Conservation (phyloP, 2,329 filamentous ascomycete species). For the Microdochium paspali region DNA sequence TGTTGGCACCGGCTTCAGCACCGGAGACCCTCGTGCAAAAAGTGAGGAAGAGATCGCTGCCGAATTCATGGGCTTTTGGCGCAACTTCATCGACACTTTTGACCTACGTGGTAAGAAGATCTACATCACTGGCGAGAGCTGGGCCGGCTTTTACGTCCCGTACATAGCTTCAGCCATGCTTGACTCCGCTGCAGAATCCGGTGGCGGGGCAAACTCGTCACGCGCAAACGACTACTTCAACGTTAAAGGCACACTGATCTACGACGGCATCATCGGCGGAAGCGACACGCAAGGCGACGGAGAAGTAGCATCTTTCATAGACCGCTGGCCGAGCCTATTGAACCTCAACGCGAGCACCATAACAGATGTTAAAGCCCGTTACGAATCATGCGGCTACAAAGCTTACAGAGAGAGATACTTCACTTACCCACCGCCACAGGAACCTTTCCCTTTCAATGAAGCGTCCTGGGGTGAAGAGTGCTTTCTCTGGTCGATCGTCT, state of each 20-base stretch:
- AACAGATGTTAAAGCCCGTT: conserved; percentile 38
- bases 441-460: conserved; percentile 37
- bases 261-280: conserved; percentile 53
- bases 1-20: conserved; percentile 57
- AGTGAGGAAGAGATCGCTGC: conserved; percentile 57
- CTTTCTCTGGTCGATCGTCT: conserved; percentile 42
- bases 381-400: conserved; percentile 47
- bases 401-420: conserved; percentile 45
- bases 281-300: conserved; percentile 27
- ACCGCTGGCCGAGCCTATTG: conserved; percentile 45
- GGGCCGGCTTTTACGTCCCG: conserved; percentile 43
- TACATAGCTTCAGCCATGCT: conserved; percentile 47
- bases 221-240: conserved; percentile 31
- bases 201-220: conserved; percentile 6
- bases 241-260: conserved; percentile 46
- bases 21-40: conserved; percentile 53
- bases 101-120: conserved; percentile 41
- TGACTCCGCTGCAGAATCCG: conserved; percentile 25
- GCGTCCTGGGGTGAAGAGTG: conserved; percentile 37
- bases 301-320: conserved; percentile 43
- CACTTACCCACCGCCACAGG: conserved; percentile 50
- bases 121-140: conserved; percentile 45
- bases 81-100: conserved; percentile 46
- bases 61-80: conserved; percentile 70
- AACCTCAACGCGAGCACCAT: conserved; percentile 46